Evolutionary conservation across 2,329 filamentous ascomycete genomes (phyloP).

Genomic region (Aspergillus niger): DNA sequence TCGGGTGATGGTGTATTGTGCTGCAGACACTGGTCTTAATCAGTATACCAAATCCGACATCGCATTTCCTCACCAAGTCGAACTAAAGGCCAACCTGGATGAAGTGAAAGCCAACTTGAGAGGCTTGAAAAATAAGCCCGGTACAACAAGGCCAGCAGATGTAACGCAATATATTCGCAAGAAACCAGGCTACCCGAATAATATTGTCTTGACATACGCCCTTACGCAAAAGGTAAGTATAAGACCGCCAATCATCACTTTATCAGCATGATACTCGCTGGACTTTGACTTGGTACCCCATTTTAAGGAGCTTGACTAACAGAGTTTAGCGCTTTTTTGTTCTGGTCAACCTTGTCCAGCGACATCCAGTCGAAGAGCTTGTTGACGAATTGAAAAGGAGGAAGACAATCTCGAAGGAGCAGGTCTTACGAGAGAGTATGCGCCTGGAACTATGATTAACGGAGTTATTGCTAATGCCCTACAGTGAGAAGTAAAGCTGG

Average conservation of each 20-base stretch:
- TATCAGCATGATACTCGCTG: not conserved
- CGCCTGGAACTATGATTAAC: conserved; percentile 1
- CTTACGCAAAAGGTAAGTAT: conserved; percentile 76
- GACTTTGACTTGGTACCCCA: not conserved
- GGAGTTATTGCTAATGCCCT: conserved; percentile 21
- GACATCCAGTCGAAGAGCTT: conserved; percentile 70
- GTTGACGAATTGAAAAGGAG: conserved; percentile 66
- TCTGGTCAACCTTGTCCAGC: conserved; percentile 73
- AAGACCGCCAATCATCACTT: not conserved
- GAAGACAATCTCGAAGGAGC: conserved; percentile 74
- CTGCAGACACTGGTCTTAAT: conserved; percentile 61
- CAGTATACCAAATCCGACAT: conserved; percentile 67
- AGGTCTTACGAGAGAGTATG: conserved; percentile 80
- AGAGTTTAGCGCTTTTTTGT: conserved; percentile 69
- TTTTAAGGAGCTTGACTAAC: not conserved
- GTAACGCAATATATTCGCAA: conserved; percentile 76
- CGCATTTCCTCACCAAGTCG: conserved; percentile 86
- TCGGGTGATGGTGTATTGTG: conserved; percentile 82
- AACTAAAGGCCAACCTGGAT: conserved; percentile 84
- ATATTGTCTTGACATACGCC: conserved; percentile 84
- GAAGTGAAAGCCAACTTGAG: conserved; percentile 92
- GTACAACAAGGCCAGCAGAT: conserved; percentile 90
- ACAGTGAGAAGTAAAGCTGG: conserved; percentile 77
- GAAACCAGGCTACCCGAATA: conserved; percentile 70
- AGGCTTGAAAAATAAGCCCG: conserved; percentile 93